Base-by-base conservation (phyloP, 768 basidiomycete genomes). In the Symmetrospora coprosmae region DNA sequence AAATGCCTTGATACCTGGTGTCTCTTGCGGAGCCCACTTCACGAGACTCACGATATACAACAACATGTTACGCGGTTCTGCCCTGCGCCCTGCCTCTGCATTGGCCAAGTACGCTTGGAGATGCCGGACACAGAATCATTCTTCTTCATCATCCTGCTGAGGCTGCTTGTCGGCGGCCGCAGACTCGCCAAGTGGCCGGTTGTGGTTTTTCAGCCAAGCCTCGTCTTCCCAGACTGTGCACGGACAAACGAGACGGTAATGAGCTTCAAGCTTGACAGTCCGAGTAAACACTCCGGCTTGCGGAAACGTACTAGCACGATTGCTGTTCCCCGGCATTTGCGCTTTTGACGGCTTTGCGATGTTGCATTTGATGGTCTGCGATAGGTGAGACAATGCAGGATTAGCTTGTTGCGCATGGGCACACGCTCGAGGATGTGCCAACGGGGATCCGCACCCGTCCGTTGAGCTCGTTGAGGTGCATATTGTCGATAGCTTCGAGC, bases 401-500 rank as follows among this genome's bases (percentile, higher is more conserved):
- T 27, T n/a, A n/a, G n/a, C n/a, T n/a, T n/a, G n/a, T n/a, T n/a
- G n/a, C n/a, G 34, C 8, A 5, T 7, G 7, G 23, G 11, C 23
- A 38, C 27, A 19, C 5, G 6, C 25, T 7, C 4, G 4, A 47
- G 21, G 4, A n/a, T 4, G 19, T 9, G 13, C 8, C 23, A 13
- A 25, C n/a, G n/a, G 4, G n/a, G 33, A 83, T 86, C 64, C 86
- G 73, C 50, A 85, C 82, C 61, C 79, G 80, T 49, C 82, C 87
- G 49, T 76, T 78, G 61, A 86, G 76, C 71, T 91, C 90, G 69
- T 92, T 94, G 73, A 91, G 75, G 73, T 97, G 90, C 87, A 90
- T 96, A 75, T 97, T 97, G 77, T 97, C 92, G 63, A 96, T 92
- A 28, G 92, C 92, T 71, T 96, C 91, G 70, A 87, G 85, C 4